Conservation (phyloP, 176 grass and related monocot species). For the Musa beccarii region DNA sequence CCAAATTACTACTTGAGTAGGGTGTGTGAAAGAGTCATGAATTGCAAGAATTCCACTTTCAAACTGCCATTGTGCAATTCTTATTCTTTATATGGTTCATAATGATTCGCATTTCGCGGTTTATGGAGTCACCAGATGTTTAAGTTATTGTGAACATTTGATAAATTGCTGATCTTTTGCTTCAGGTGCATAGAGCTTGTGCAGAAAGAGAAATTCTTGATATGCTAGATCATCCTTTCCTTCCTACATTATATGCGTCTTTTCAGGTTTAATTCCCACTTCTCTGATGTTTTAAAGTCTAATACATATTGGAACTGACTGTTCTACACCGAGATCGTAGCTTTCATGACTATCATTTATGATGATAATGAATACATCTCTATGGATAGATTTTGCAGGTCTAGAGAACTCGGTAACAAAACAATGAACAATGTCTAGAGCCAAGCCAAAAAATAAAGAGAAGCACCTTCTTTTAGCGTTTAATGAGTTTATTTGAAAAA, state of each 20-base stretch:
- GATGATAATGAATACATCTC: too few relatives aligned
- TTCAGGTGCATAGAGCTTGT: constrained; percentile 91
- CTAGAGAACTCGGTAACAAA: too few relatives aligned
- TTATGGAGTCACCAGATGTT: background rate
- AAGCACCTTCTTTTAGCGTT: background rate
- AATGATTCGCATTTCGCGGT: background rate
- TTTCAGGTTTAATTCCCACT: constrained; percentile 55
- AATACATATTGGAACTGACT: background rate
- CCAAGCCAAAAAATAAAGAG: background rate
- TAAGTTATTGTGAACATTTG: background rate
- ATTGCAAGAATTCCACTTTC: too few relatives aligned
- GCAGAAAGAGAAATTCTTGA: constrained; percentile 83
- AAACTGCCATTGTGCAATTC: background rate
- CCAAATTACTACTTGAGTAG: too few relatives aligned
- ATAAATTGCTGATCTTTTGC: background rate
- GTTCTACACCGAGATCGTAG: too few relatives aligned
- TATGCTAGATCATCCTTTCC: constrained; percentile 89
- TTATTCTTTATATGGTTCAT: background rate
- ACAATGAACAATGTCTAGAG: background rate
- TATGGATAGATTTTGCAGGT: too few relatives aligned
- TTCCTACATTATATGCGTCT: constrained; percentile 89
- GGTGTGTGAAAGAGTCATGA: too few relatives aligned
- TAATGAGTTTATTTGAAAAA: background rate
- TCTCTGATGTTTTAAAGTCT: background rate
- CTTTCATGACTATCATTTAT: too few relatives aligned